phyloP scores from a whole-genome alignment of 331 rosid genomes.

The Rosa hybrid region DNA sequence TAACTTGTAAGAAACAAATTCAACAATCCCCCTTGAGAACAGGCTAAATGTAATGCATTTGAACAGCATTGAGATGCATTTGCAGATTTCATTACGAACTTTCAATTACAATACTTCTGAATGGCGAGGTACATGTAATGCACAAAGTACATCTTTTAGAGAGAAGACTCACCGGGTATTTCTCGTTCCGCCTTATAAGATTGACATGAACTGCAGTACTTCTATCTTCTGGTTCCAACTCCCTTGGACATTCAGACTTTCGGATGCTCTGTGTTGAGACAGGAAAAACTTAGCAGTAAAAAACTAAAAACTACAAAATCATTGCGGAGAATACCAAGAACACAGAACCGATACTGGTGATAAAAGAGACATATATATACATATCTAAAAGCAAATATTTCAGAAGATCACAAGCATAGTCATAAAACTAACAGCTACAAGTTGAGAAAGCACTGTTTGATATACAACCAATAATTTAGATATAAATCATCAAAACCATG shows the following conservation, averaged over 20 bases:
- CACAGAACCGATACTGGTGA: neutral
- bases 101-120: neutral
- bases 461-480: neutral
- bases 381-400: neutral
- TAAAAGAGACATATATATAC: neutral
- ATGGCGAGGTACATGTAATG: neutral
- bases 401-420: neutral
- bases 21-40: neutral
- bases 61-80: neutral
- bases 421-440: neutral
- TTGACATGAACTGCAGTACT: slow-evolving; percentile 77
- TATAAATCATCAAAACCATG: neutral
- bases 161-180: slow-evolving; percentile 65
- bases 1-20: neutral
- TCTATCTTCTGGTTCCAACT: slow-evolving; percentile 86
- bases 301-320: slow-evolving; percentile 18
- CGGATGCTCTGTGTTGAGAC: slow-evolving; percentile 71
- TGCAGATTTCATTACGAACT: neutral
- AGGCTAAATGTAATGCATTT: slow-evolving; percentile 1
- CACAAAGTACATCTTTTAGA: slow-evolving; percentile 18
- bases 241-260: slow-evolving; percentile 89
- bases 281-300: slow-evolving; percentile 23
- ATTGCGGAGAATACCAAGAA: neutral
- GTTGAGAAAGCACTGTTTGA: neutral
- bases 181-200: slow-evolving; percentile 78